phyloP scores from a whole-genome alignment of 2,329 filamentous ascomycete species.

The Pezicula carpinea region DNA sequence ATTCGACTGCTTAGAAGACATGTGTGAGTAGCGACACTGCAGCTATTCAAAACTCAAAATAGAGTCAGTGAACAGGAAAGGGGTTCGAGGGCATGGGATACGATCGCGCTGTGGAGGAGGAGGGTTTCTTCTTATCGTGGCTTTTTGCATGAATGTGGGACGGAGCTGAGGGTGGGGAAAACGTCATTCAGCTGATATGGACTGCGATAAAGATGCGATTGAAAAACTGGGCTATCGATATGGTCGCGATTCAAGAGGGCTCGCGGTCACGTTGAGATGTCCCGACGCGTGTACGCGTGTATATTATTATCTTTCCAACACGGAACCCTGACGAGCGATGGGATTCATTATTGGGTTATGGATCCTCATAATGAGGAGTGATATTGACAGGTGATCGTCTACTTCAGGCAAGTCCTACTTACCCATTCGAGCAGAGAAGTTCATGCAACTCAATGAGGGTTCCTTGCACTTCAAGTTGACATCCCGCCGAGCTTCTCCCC shows the following conservation, averaged over 20 bases:
- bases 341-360: conserved; percentile 15
- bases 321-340: conserved; percentile 3
- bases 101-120: conserved; percentile 3
- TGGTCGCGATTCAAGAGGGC: conserved; percentile 1
- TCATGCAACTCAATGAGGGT: conserved; percentile 18
- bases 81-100: neutral
- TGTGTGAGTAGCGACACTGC: neutral
- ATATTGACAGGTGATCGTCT: conserved; percentile 21
- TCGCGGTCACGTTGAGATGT: neutral
- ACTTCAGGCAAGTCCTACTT: conserved; percentile 14
- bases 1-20: neutral
- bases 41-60: conserved; percentile 9
- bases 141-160: conserved; percentile 19
- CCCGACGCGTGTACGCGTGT: conserved; percentile 17
- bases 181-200: conserved; percentile 19
- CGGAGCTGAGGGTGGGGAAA: conserved; percentile 8
- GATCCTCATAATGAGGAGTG: conserved; percentile 21
- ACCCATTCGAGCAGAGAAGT: conserved; percentile 14
- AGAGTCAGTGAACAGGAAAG: conserved; percentile 12
- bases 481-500: conserved; percentile 1
- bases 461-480: conserved; percentile 5
- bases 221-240: conserved; percentile 9
- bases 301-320: conserved; percentile 14
- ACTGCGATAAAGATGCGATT: conserved; percentile 10
- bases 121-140: conserved; percentile 5